These are phyloP conservation scores for Dendrobium catenatum DNA, from an alignment of 106 monocot species.

Conservation along the genomic window DNA sequence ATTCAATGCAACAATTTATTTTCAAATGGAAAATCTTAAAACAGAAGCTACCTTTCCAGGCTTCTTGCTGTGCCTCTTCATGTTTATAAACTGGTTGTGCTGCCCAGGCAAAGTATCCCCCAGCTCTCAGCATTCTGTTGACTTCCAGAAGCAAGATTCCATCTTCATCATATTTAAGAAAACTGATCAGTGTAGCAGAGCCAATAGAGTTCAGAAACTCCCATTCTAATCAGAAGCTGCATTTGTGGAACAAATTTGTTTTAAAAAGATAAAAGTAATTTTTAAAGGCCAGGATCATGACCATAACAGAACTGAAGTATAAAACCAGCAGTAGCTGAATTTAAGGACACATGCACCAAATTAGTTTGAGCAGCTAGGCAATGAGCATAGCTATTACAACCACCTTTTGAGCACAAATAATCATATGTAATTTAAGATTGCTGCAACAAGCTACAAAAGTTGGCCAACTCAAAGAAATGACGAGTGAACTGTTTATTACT, in stretches of 20 bases:
- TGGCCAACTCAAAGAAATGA: not conserved
- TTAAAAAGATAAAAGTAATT: not conserved
- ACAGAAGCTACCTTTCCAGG: slow-evolving; percentile 55
- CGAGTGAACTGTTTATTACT: not conserved
- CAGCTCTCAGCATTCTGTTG: slow-evolving; percentile 93
- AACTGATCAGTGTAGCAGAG: slow-evolving; percentile 11
- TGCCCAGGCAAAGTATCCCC: slow-evolving; percentile 95
- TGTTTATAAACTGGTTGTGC: slow-evolving; percentile 98
- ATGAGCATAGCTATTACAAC: not conserved
- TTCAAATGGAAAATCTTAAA: not conserved
- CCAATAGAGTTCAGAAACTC: slow-evolving; percentile 8
- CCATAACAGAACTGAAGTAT: not conserved
- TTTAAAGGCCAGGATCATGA: not conserved
- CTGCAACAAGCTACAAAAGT: not conserved
- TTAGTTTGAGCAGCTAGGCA: not conserved
- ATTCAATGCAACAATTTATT: not conserved
- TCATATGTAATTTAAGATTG: not conserved
- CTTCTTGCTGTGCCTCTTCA: slow-evolving; percentile 74
- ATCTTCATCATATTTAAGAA: slow-evolving; percentile 35
- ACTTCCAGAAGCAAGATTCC: slow-evolving; percentile 90
- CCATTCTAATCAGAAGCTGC: slow-evolving; percentile 1
- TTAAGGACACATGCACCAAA: not conserved
- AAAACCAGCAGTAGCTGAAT: not conserved
- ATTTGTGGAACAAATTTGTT: not conserved
- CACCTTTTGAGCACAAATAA: not conserved